These are phyloP conservation scores for Passalora sequoiae DNA, from an alignment of 2,329 filamentous ascomycete species.

Conservation along the genomic window DNA sequence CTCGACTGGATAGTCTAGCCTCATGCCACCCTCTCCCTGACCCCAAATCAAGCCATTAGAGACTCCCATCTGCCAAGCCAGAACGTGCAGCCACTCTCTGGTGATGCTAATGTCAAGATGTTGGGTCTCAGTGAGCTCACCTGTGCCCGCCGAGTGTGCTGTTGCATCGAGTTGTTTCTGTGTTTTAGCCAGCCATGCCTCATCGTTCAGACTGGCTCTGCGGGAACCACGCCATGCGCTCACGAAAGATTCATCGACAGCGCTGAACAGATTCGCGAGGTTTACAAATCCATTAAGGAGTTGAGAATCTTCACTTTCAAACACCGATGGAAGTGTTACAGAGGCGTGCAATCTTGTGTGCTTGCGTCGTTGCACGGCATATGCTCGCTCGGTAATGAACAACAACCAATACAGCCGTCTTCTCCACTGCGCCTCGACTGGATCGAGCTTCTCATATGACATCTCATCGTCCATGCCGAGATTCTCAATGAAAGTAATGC, in stretches of 20 bases:
- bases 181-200: slow-evolving; percentile 33
- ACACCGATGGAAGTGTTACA: slow-evolving; percentile 30
- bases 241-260: slow-evolving; percentile 35
- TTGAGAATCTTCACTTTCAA: slow-evolving; percentile 33
- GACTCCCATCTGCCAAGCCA: slow-evolving; percentile 37
- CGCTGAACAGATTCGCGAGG: slow-evolving; percentile 33
- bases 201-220: slow-evolving; percentile 31
- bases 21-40: slow-evolving; percentile 32
- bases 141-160: slow-evolving; percentile 23
- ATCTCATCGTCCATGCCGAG: slow-evolving; percentile 33
- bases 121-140: slow-evolving; percentile 33
- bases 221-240: slow-evolving; percentile 33
- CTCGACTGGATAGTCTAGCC: slow-evolving; percentile 36
- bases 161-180: slow-evolving; percentile 33
- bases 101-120: slow-evolving; percentile 33
- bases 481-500: slow-evolving; percentile 33
- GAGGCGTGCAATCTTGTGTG: slow-evolving; percentile 31
- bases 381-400: slow-evolving; percentile 36
- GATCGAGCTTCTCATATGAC: slow-evolving; percentile 29
- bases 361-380: slow-evolving; percentile 34
- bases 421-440: slow-evolving; percentile 32
- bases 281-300: slow-evolving; percentile 35
- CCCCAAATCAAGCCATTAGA: slow-evolving; percentile 35
- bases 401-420: slow-evolving; percentile 35
- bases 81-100: slow-evolving; percentile 34